Base-by-base conservation (phyloP, 2,329 filamentous ascomycete species). In the Verticillium tricorpus region DNA sequence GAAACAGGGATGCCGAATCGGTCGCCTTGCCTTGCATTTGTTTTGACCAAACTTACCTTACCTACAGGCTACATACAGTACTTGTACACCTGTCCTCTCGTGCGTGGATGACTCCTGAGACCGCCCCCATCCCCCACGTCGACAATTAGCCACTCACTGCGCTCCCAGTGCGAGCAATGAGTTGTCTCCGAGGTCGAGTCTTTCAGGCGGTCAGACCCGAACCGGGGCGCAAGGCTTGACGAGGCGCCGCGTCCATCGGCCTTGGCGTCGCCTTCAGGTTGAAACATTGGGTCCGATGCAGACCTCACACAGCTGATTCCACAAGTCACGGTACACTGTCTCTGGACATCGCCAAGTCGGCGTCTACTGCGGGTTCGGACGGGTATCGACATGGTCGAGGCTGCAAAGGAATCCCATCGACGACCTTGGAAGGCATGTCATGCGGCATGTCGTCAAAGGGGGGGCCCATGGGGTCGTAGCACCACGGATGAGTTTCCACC, bases 181-280 rank as follows among this genome's bases (percentile, higher is more conserved):
- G n/a, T 50, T 50, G 17, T 50, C 45, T 50, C n/a, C 45, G 19
- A 50, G n/a, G 19, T 11, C 14, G 52, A 32, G 37, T 60, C 34
- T n/a, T 63, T 57, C 50, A 58, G 57, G 62, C 63, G 63, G 63
- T 65, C 62, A 65, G 62, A 62, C 63, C 61, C 55, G 56, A 62
- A 22, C 32, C 15, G 57, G 37, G 40, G 45, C 45, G 14, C 45
- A 58, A 56, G 35, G 59, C 19, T 31, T 40, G 56, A 50, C 45
- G n/a, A 50, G 40, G 58, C 54, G 25, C 40, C 56, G 28, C 32
- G n/a, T 19, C 31, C 55, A 61, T 59, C 55, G 55, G 32, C 25
- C 54, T 25, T 60, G 55, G 50, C 60, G 34, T 7, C 54, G 22
- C 19, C 32, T 34, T 65, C 57, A 58, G 58, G 63, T 62, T 58